Evolutionary conservation across 2,329 filamentous ascomycete genomes (phyloP).

Genomic region (Colletotrichum tropicicola): DNA sequence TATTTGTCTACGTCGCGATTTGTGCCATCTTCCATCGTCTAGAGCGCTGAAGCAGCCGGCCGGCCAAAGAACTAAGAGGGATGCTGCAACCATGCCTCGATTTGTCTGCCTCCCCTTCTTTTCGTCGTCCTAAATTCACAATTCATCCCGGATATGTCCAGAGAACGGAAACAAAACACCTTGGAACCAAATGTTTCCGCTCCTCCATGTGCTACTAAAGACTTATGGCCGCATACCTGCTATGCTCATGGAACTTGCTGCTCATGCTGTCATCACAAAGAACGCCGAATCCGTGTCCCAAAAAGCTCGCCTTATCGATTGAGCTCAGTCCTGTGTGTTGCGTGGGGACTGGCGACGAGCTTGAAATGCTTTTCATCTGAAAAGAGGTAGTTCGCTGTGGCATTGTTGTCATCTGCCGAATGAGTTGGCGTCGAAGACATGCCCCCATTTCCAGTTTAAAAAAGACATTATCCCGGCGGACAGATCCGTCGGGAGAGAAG

Average conservation of each 20-base stretch:
- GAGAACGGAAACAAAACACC: conserved; percentile 25
- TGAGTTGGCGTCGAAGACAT: background rate
- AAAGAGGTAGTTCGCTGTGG: background rate
- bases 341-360: background rate
- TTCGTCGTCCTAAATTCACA: conserved; percentile 21
- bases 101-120: conserved; percentile 24
- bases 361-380: conserved; percentile 13
- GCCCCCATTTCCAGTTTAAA: background rate
- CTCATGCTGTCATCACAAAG: conserved; percentile 47
- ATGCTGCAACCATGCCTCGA: conserved; percentile 20
- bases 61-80: conserved; percentile 27
- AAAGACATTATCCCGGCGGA: conserved; percentile 16
- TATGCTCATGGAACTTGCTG: conserved; percentile 43
- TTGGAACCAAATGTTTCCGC: conserved; percentile 20
- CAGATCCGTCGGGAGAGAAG: conserved; percentile 15
- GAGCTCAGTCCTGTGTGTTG: background rate
- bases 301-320: conserved; percentile 3
- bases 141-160: conserved; percentile 31
- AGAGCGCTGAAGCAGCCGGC: conserved; percentile 21
- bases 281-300: conserved; percentile 37
- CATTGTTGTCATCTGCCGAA: background rate
- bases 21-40: conserved; percentile 31
- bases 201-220: conserved; percentile 20
- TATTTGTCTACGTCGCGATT: conserved; percentile 46
- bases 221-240: conserved; percentile 24